Base-by-base conservation (phyloP, 2,329 filamentous ascomycete species). In the Alternaria dauci region DNA sequence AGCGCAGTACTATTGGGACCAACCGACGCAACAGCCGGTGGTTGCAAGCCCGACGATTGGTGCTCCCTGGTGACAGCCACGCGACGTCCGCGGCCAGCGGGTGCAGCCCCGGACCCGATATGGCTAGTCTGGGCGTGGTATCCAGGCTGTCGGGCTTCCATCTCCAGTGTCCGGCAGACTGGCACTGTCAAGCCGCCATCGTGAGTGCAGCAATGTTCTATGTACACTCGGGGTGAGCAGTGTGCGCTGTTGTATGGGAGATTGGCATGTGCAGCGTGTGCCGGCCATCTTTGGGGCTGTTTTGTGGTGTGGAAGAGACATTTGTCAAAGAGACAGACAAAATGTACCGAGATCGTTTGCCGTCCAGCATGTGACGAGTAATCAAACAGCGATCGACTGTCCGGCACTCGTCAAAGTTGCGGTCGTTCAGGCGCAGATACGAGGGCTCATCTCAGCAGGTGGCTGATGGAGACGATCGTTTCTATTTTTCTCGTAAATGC, bases 51-150 rank as follows among this genome's bases (percentile, higher is more conserved):
- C 61, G 55, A 59, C 59, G 64, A 67, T 68, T 71, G 70, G 65
- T 57, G 65, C 47, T 57, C 46, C 54, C 43, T 14, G 41, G 57
- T 54, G 28, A 61, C 65, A 58, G 61, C 61, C 65, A 55, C 65
- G 73, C 74, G 73, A 77, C 72, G 73, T 74, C 74, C 74, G 70
- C 68, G 70, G 54, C 66, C 58, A 67, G 68, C 71, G 69, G 69
- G 52, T 59, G 53, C 63, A 61, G 58, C 60, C 62, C 73, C 66
- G 67, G 62, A 59, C 70, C 52, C 52, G 66, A 70, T 59, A 34
- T 61, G 66, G 36, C 54, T 68, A 70, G 55, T 57, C 43, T 32
- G 54, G 57, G 67, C 70, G 73, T 73, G 71, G 63, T 62, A 70
- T 59, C 75, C 75, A 72, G 52, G 68, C 62, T 66, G 71, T 66